Evolutionary conservation across 108 stramenopile genomes (phyloP), one percentile per base, ranked within the genome.

Genomic region (Epipyxis sp.): DNA sequence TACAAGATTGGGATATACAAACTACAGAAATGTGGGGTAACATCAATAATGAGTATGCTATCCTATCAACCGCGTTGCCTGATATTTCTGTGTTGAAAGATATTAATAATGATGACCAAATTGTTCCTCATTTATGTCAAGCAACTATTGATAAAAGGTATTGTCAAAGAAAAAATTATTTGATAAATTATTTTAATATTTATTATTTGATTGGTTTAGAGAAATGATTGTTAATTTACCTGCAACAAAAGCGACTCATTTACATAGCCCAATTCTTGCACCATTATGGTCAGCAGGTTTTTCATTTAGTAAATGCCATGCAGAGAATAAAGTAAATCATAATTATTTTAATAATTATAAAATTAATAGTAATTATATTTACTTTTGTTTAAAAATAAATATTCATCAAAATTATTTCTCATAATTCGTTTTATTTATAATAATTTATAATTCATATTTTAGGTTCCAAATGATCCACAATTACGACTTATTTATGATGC

Each of bases 391-490:
- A n/a, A n/a, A n/a, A n/a, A n/a, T n/a, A n/a, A n/a, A n/a, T n/a
- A n/a, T n/a, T n/a, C n/a, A n/a, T n/a, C n/a, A n/a, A n/a, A n/a
- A n/a, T n/a, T n/a, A n/a, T n/a, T n/a, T n/a, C n/a, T n/a, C n/a
- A n/a, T n/a, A n/a, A n/a, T n/a, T n/a, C n/a, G n/a, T n/a, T n/a
- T n/a, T n/a, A n/a, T n/a, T n/a, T n/a, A n/a, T n/a, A n/a, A n/a
- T n/a, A n/a, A n/a, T n/a, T n/a, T n/a, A n/a, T n/a, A n/a, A n/a
- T n/a, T n/a, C n/a, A n/a, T n/a, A n/a, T n/a, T n/a, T n/a, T n/a
- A n/a, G n/a, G 93, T 91, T 1, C 94, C 94, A 1, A 93, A 95
- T 65, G 96, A 97, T 87, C 92, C 93, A 0, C 89, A 94, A 68
- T 80, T 92, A 3, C 87, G 77, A 0, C 91, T 90, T 62, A 86